Evolutionary conservation across 75 land plant species (phyloP).

Genomic region (Cupressus sempervirens): DNA sequence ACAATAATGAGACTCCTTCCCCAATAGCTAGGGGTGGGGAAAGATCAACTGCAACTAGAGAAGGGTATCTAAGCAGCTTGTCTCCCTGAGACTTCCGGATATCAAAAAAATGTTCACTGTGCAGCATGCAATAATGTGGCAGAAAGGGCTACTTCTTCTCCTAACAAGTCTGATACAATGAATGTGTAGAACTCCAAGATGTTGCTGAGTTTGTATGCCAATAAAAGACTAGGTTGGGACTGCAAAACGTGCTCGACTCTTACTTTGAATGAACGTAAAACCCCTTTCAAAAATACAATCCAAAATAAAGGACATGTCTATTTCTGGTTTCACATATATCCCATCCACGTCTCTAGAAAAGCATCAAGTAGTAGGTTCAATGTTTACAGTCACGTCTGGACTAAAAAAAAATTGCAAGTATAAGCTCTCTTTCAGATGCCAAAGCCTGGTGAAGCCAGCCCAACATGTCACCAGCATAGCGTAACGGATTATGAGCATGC

Average conservation of each 20-base stretch:
- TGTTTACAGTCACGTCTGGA: constrained; percentile 63
- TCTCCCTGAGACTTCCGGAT: constrained; percentile 82
- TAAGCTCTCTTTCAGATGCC: constrained; percentile 96
- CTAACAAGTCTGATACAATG: constrained; percentile 89
- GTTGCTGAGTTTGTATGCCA: constrained; percentile 86
- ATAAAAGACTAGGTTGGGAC: constrained; percentile 81
- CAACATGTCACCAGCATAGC: constrained; percentile 98
- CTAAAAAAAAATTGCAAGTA: constrained; percentile 69
- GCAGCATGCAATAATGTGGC: constrained; percentile 76
- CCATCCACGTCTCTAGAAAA: constrained; percentile 40
- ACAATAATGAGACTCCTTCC: constrained; percentile 75
- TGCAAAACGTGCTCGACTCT: constrained; percentile 98
- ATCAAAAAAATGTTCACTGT: constrained; percentile 83
- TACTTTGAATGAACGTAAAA: constrained; percentile 96
- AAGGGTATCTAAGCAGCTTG: constrained; percentile 79
- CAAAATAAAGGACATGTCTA: constrained; percentile 74
- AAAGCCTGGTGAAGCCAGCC: constrained; percentile 99
- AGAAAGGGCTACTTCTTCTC: constrained; percentile 80
- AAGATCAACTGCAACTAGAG: constrained; percentile 86
- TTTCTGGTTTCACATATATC: constrained; percentile 44
- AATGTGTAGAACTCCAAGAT: constrained; percentile 81
- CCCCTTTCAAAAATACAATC: constrained; percentile 98
- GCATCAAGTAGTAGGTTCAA: constrained; percentile 46
- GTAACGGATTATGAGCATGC: constrained; percentile 97
- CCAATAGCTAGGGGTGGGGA: constrained; percentile 92